phyloP scores from a whole-genome alignment of 2,329 filamentous ascomycete genomes.

The Nothomitra cinnamomea region DNA sequence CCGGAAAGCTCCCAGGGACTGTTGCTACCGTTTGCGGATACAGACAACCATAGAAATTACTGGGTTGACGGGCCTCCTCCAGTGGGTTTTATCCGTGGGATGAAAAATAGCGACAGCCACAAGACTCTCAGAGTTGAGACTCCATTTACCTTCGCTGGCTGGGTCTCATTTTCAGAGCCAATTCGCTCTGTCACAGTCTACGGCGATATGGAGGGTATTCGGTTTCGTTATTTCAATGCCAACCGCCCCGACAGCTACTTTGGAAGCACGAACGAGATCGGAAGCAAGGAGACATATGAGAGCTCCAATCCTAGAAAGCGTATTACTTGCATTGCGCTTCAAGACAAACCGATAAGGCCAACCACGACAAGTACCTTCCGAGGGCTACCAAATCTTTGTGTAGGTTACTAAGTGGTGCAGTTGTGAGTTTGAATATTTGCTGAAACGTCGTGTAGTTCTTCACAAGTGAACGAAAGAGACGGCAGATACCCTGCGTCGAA shows the following conservation, averaged over 20 bases:
- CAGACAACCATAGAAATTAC: background rate
- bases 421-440: conserved; percentile 5
- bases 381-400: conserved; percentile 1
- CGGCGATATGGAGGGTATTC: conserved; percentile 12
- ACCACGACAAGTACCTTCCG: conserved; percentile 6
- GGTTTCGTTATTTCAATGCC: conserved; percentile 9
- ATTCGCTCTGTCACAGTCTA: conserved; percentile 10
- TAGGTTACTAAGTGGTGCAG: background rate
- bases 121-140: conserved; percentile 7
- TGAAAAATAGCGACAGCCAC: conserved; percentile 3
- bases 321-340: conserved; percentile 2
- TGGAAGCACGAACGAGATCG: conserved; percentile 6
- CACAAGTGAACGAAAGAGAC: conserved; percentile 8
- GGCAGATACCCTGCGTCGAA: background rate
- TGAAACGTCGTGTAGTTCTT: conserved; percentile 7
- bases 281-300: background rate
- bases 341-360: background rate
- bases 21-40: background rate
- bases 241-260: conserved; percentile 10
- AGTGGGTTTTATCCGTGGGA: background rate
- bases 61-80: conserved; percentile 6
- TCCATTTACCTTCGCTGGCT: conserved; percentile 9
- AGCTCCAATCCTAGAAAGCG: conserved; percentile 1
- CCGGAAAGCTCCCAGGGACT: background rate
- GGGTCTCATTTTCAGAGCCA: conserved; percentile 8